phyloP scores from a whole-genome alignment of 495 filamentous ascomycete species.

The Podospora didyma region DNA sequence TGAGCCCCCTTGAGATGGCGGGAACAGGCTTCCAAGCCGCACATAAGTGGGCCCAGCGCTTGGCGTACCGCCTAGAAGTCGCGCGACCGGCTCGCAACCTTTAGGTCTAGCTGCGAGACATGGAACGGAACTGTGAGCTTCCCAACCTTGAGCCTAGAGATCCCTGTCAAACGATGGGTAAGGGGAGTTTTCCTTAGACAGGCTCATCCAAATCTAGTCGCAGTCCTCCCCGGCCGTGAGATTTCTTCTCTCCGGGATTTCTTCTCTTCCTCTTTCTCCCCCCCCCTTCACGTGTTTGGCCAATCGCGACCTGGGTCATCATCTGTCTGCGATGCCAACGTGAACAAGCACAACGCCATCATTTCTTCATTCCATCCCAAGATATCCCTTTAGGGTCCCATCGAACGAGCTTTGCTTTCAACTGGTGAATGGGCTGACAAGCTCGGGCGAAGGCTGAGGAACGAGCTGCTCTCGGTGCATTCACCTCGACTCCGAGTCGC shows the following conservation, averaged over 20 bases:
- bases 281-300: slow-evolving; percentile 18
- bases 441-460: background rate
- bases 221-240: slow-evolving; percentile 13
- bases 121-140: background rate
- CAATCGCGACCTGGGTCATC: slow-evolving; percentile 3
- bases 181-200: slow-evolving; percentile 10
- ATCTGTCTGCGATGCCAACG: background rate
- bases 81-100: too few species aligned
- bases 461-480: background rate
- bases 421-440: background rate
- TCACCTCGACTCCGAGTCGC: background rate
- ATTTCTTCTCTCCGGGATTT: slow-evolving; percentile 26
- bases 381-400: background rate
- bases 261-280: slow-evolving; percentile 18
- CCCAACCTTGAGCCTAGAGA: too few species aligned
- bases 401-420: background rate
- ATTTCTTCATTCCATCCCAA: background rate
- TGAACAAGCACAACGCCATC: background rate
- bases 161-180: slow-evolving; percentile 5
- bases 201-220: background rate
- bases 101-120: slow-evolving; percentile 1
- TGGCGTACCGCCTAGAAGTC: too few species aligned
- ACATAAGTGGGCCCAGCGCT: background rate
- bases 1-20: background rate
- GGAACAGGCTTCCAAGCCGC: background rate